Percentiles rank a stretch among this genome's conserved stretches.
These are phyloP conservation scores for Amauroascus verrucosus DNA, from an alignment of 2,329 filamentous ascomycete species.

Conservation along the genomic window DNA sequence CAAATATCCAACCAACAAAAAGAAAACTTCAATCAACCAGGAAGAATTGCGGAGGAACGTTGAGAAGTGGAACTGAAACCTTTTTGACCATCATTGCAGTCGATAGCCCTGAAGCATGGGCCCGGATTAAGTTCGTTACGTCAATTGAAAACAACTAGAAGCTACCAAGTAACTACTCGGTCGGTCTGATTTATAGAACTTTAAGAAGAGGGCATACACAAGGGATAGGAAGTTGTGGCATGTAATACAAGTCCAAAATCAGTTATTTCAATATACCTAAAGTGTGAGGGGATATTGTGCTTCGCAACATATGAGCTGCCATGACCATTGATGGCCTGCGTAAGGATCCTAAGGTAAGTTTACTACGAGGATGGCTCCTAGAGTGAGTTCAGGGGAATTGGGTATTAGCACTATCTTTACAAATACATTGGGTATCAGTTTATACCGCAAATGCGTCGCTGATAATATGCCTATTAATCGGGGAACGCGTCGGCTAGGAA, in stretches of 20 bases:
- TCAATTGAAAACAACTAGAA: too few species aligned
- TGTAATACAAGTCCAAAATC: not conserved
- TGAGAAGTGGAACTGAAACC: too few species aligned
- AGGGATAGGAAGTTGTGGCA: not conserved
- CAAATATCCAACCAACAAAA: not conserved
- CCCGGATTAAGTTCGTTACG: too few species aligned
- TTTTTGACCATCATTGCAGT: too few species aligned
- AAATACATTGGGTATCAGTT: conserved; percentile 11
- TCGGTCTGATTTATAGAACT: too few species aligned
- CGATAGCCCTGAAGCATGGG: too few species aligned
- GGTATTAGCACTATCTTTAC: conserved; percentile 7
- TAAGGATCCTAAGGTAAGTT: too few species aligned
- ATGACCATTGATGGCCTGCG: conserved; percentile 42
- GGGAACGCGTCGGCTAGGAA: not conserved
- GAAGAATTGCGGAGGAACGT: too few species aligned
- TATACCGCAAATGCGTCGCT: conserved; percentile 11
- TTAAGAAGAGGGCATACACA: not conserved
- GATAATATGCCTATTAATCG: conserved; percentile 2
- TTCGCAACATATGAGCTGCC: conserved; percentile 63
- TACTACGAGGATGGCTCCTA: too few species aligned
- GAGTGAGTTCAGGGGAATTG: not conserved
- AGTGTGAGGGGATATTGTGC: conserved; percentile 78
- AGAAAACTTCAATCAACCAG: too few species aligned
- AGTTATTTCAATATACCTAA: conserved; percentile 47
- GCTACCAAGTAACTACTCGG: too few species aligned